These are phyloP conservation scores for Pythium folliculosum DNA, from an alignment of 352 stramenopile species.

Conservation along the genomic window DNA sequence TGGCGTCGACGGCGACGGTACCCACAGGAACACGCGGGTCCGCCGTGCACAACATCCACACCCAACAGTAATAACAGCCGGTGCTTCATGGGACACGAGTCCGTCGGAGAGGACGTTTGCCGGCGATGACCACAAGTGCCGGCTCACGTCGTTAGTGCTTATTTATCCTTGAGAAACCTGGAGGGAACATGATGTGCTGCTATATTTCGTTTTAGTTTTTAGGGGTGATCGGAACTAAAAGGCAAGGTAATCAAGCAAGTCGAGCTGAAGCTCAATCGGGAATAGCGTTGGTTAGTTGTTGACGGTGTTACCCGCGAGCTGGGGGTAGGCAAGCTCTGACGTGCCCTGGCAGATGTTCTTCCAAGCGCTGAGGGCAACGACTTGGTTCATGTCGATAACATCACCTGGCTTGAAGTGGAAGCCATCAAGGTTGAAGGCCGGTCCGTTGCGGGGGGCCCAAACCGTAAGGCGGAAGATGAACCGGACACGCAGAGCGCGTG, in stretches of 20 bases:
- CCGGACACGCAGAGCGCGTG: not conserved
- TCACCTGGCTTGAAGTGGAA: not conserved
- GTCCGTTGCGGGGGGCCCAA: not conserved
- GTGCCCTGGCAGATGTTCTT: not conserved
- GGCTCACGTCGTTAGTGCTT: too few species aligned
- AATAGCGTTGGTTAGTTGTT: not conserved
- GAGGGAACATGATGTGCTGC: not conserved
- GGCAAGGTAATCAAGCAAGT: not conserved
- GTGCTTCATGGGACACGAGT: too few species aligned
- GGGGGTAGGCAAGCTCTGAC: not conserved
- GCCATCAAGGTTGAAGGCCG: not conserved
- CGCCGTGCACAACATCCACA: too few species aligned
- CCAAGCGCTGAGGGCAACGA: not conserved
- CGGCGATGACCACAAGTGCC: too few species aligned
- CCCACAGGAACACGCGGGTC: too few species aligned
- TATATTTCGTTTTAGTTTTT: not conserved
- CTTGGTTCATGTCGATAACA: not conserved
- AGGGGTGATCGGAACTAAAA: not conserved
- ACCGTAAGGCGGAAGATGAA: not conserved
- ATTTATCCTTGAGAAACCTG: too few species aligned
- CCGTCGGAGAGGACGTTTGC: too few species aligned
- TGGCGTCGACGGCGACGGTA: too few species aligned
- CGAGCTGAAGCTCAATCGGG: not conserved
- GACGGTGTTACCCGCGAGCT: not conserved
- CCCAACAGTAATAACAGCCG: too few species aligned